phyloP scores from a whole-genome alignment of 176 grass and related monocot genomes.

The Chloris gayana region DNA sequence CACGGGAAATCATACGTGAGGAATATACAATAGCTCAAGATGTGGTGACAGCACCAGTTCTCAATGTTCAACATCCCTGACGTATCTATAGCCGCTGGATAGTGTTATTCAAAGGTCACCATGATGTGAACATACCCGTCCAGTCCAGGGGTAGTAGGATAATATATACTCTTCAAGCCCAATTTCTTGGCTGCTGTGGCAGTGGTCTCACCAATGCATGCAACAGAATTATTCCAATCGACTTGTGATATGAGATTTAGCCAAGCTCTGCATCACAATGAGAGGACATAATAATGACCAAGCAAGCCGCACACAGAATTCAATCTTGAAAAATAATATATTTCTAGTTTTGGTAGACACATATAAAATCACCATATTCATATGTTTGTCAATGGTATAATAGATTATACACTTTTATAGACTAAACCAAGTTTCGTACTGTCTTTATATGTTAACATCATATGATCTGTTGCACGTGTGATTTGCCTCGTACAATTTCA shows the following conservation, averaged over 20 bases:
- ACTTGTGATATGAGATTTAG: constrained; percentile 54
- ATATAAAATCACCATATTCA: background rate
- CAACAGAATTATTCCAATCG: constrained; percentile 67
- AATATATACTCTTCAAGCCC: constrained; percentile 75
- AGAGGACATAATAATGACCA: background rate
- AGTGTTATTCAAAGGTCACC: constrained; percentile 19
- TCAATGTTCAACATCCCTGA: constrained; percentile 10
- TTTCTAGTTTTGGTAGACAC: background rate
- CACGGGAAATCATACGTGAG: background rate
- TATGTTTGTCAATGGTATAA: background rate
- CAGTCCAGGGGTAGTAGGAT: constrained; percentile 70
- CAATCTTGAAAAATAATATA: background rate
- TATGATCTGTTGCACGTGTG: background rate
- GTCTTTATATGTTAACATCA: constrained; percentile 10
- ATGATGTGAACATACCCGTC: constrained; percentile 70
- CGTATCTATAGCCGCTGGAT: constrained; percentile 6
- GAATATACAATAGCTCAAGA: background rate
- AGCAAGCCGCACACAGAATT: background rate
- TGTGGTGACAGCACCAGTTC: background rate
- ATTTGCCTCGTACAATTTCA: background rate
- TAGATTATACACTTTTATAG: background rate
- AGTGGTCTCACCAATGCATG: constrained; percentile 95
- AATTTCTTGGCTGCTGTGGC: constrained; percentile 69
- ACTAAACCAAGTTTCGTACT: background rate
- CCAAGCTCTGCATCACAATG: constrained; percentile 61